Percentiles rank a stretch among this genome's conserved stretches.
phyloP scores from a whole-genome alignment of 805 yeast species.

The Saccharomycopsis synnaedendra region DNA sequence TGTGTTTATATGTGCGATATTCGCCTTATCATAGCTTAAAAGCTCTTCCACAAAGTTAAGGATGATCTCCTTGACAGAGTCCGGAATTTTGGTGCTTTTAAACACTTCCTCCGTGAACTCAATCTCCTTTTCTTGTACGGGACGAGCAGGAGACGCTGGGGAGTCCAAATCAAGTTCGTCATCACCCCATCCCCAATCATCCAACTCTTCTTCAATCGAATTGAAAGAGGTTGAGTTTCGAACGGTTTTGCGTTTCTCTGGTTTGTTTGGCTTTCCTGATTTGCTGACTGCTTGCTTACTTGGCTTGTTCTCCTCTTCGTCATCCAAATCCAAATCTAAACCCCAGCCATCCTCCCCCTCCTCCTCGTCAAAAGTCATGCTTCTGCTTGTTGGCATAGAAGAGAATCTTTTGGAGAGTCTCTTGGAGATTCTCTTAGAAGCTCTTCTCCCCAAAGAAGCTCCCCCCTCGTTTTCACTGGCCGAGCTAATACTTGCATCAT shows the following conservation, averaged over 20 bases:
- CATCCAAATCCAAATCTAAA: slow-evolving; percentile 6
- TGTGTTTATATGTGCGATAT: background rate
- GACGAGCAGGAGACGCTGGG: background rate
- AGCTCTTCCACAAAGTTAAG: slow-evolving; percentile 3
- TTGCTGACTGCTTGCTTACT: background rate
- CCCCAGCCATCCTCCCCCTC: slow-evolving; percentile 2
- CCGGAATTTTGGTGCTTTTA: slow-evolving; percentile 13
- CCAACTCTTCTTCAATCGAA: slow-evolving; percentile 5
- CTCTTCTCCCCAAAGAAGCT: slow-evolving; percentile 4
- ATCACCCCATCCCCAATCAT: slow-evolving; percentile 17
- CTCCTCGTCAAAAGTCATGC: slow-evolving; percentile 1
- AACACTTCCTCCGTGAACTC: background rate
- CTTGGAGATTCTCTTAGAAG: slow-evolving; percentile 12
- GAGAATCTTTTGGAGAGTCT: slow-evolving; percentile 15
- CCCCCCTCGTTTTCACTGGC: background rate
- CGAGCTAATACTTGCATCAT: background rate
- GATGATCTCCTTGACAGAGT: slow-evolving; percentile 8
- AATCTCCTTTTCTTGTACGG: background rate
- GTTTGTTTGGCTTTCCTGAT: background rate
- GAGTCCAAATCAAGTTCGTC: slow-evolving; percentile 1
- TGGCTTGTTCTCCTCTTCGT: background rate
- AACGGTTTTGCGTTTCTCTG: background rate
- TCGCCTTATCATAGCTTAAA: background rate
- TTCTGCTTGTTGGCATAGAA: background rate
- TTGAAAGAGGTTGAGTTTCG: background rate